Evolutionary conservation across 2,329 filamentous ascomycete genomes (phyloP), one percentile per base, ranked within the genome.

Genomic region (Penicillium sp.): DNA sequence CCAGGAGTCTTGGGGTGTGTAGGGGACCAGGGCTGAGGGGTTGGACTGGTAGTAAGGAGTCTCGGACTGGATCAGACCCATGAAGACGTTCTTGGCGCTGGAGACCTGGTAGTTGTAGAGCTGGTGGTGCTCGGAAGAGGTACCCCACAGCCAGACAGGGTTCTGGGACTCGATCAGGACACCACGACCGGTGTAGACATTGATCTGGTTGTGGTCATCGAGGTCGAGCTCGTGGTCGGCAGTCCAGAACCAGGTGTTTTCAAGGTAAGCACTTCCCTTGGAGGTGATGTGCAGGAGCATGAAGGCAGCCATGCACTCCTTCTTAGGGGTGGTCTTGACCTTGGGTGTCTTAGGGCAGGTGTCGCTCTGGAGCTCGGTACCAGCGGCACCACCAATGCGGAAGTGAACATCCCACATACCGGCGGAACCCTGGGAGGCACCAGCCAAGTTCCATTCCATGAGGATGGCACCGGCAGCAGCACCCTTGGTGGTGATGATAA

Each of bases 341-440:
- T 81, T 79, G 40, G 89, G 88, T 58, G 87, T 89, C 81, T 95
- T 95, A 71, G 83, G 74, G 78, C 92, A 97, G 51, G 81, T 86
- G 72, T 90, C 82, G 16, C 87, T 88, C 75, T 95, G 90, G 14
- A 97, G 83, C 60, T 89, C 76, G 27, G 92, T 95, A 56, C 93
- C 93, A 4, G 89, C 87, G 50, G 88, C 87, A 41, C 94, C 94
- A 65, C 92, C 93, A 64, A 99, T 84, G 68, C 94, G 90, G 77
- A 94, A 88, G 79, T 99, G 94, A n/a, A 92, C 87, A 67, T 99
- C 94, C 90, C 92, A 99, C 75, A 97, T 86, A 58, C 86, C 93
- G 18, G 86, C 87, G 1, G 85, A 83, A 44, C 90, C 91, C 54
- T 87, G 81, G 6, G 67, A 64, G 22, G 69, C 51, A 34, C 85